Evolutionary conservation across 495 filamentous ascomycete species (phyloP).

Genomic region (Schizothecium vesticola): DNA sequence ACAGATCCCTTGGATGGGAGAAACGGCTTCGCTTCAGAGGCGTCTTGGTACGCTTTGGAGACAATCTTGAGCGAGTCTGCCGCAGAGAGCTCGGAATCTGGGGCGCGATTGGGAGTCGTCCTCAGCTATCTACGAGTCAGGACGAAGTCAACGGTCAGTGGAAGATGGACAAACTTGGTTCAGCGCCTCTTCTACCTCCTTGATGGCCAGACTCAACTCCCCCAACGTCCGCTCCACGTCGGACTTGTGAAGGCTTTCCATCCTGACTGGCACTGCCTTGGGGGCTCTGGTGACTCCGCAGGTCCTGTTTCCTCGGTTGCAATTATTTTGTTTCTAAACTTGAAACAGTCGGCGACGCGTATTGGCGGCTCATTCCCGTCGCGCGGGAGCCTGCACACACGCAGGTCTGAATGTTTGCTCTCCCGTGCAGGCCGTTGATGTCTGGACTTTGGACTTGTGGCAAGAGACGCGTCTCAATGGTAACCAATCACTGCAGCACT

Average conservation of each 20-base stretch:
- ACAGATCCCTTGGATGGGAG: conserved; percentile 62
- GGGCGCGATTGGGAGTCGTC: conserved; percentile 2
- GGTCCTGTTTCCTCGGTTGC: neutral
- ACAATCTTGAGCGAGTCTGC: conserved; percentile 46
- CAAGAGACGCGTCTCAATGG: neutral
- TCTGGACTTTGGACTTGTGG: neutral
- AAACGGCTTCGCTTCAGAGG: conserved; percentile 54
- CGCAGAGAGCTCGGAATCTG: conserved; percentile 13
- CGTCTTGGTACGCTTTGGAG: conserved; percentile 58
- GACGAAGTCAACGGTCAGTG: neutral
- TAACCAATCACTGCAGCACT: neutral
- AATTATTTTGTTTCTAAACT: neutral
- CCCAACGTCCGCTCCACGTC: conserved; percentile 61
- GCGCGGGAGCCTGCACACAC: neutral
- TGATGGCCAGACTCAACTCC: conserved; percentile 59
- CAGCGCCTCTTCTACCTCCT: conserved; percentile 59
- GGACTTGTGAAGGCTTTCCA: conserved; percentile 34
- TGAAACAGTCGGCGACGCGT: neutral
- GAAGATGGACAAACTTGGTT: conserved; percentile 30
- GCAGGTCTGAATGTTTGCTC: neutral
- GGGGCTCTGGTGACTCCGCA: neutral
- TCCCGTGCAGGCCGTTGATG: neutral
- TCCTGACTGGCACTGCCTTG: neutral
- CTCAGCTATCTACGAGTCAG: conserved; percentile 15
- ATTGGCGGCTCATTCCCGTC: neutral